Conservation (phyloP, 176 grass and related monocot genomes). For the Olyra latifolia region DNA sequence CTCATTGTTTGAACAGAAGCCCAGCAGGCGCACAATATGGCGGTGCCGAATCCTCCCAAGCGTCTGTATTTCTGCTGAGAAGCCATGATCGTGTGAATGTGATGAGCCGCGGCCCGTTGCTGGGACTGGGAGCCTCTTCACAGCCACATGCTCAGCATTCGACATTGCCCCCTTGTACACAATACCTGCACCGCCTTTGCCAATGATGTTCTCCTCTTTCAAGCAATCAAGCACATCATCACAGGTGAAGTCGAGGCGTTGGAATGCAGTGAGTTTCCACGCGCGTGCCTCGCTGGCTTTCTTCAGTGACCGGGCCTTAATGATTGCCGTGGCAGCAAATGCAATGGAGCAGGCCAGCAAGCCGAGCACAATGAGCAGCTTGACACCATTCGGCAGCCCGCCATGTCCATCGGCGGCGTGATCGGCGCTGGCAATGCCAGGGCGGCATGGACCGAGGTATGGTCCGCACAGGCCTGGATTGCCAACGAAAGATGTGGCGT, state of each 20-base stretch:
- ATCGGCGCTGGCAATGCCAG: slow-evolving; percentile 10
- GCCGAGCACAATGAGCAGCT: slow-evolving; percentile 74
- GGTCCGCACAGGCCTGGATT: slow-evolving; percentile 68
- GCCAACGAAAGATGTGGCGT: slow-evolving; percentile 77
- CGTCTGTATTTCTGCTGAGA: slow-evolving; percentile 93
- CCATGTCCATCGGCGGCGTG: too few relatives aligned
- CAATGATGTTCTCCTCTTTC: slow-evolving; percentile 91
- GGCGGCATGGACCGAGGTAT: slow-evolving; percentile 54
- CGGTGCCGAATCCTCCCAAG: slow-evolving; percentile 83
- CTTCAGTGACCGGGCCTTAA: slow-evolving; percentile 79
- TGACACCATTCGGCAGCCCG: neutral
- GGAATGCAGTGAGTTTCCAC: slow-evolving; percentile 91
- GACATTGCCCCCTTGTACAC: slow-evolving; percentile 88
- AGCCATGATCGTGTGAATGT: slow-evolving; percentile 54
- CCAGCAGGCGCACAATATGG: slow-evolving; percentile 88
- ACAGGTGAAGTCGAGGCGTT: slow-evolving; percentile 75
- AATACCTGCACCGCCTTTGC: slow-evolving; percentile 85
- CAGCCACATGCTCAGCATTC: slow-evolving; percentile 59
- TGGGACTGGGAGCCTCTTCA: slow-evolving; percentile 69
- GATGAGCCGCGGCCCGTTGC: too few relatives aligned
- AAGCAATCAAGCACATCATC: slow-evolving; percentile 85
- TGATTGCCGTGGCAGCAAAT: slow-evolving; percentile 68
- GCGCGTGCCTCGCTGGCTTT: slow-evolving; percentile 54
- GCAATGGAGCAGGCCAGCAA: slow-evolving; percentile 73
- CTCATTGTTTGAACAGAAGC: slow-evolving; percentile 73